phyloP scores from a whole-genome alignment of 1,139 yeast genomes.

The Debaryomycetaceae sp. region DNA sequence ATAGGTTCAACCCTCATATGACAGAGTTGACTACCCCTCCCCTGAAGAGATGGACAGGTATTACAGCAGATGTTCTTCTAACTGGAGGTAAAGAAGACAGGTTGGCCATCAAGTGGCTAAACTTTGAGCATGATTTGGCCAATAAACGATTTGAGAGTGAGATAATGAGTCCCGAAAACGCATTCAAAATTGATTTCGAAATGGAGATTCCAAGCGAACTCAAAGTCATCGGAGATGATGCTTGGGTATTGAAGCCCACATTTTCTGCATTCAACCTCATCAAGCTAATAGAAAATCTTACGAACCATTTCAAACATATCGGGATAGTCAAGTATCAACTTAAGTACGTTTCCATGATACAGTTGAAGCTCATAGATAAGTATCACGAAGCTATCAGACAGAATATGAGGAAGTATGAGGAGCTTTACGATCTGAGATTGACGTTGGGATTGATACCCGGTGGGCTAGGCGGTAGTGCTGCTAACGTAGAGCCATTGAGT shows the following conservation, averaged over 20 bases:
- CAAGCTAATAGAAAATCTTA: conserved; percentile 64
- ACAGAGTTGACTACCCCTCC: conserved; percentile 25
- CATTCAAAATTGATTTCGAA: conserved; percentile 62
- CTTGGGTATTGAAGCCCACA: conserved; percentile 52
- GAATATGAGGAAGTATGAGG: conserved; percentile 46
- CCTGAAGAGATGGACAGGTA: conserved; percentile 51
- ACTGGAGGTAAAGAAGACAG: conserved; percentile 31
- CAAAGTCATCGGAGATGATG: conserved; percentile 13
- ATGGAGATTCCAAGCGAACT: conserved; percentile 41
- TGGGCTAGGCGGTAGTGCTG: conserved; percentile 13
- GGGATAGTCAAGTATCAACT: conserved; percentile 62
- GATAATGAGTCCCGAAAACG: conserved; percentile 49
- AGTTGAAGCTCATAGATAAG: conserved; percentile 57
- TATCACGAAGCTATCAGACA: conserved; percentile 52
- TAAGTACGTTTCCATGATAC: conserved; percentile 66
- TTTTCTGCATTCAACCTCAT: conserved; percentile 60
- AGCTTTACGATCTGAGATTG: conserved; percentile 32
- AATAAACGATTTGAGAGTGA: conserved; percentile 52
- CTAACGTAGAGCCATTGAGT: conserved; percentile 4
- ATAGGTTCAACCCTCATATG: conserved; percentile 53
- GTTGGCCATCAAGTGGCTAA: conserved; percentile 55
- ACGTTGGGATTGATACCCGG: conserved; percentile 41
- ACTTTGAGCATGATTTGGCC: conserved; percentile 59
- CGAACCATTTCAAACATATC: conserved; percentile 56
- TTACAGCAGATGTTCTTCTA: conserved; percentile 52